These are phyloP conservation scores for Excoecaria agallocha DNA, from an alignment of 345 rosid species.

Conservation along the genomic window DNA sequence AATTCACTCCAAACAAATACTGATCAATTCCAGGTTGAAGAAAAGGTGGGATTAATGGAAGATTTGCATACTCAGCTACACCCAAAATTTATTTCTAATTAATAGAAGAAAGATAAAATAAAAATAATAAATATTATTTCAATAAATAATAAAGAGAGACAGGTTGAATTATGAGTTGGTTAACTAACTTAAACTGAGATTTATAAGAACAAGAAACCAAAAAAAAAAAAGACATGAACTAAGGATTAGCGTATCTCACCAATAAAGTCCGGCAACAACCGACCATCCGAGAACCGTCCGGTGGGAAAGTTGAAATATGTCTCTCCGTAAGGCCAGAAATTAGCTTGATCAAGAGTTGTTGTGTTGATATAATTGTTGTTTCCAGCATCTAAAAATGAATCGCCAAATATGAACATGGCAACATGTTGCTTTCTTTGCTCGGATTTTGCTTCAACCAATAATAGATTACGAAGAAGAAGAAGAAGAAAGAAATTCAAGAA, in stretches of 20 bases:
- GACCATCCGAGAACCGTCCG: conserved; percentile 89
- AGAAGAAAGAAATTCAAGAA: conserved; percentile 23
- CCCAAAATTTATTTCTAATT: neutral
- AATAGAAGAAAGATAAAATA: neutral
- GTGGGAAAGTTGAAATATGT: conserved; percentile 69
- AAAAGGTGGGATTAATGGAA: conserved; percentile 69
- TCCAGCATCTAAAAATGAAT: conserved; percentile 74
- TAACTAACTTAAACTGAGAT: conserved; percentile 16
- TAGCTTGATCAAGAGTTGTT: conserved; percentile 69
- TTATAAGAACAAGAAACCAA: conserved; percentile 13
- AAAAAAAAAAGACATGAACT: neutral
- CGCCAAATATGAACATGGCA: conserved; percentile 70
- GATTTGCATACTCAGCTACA: conserved; percentile 62
- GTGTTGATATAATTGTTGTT: conserved; percentile 84
- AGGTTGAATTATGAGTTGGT: conserved; percentile 18
- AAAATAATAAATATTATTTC: conserved; percentile 11
- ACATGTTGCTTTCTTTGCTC: conserved; percentile 10
- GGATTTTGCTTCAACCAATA: conserved; percentile 9
- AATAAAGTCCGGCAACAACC: conserved; percentile 64
- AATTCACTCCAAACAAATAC: conserved; percentile 60
- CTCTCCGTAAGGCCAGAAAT: conserved; percentile 80
- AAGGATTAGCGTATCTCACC: conserved; percentile 40
- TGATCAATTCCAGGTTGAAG: conserved; percentile 54
- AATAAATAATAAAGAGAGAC: neutral
- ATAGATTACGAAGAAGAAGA: conserved; percentile 14